Evolutionary conservation across 768 basidiomycete genomes (phyloP), one percentile per base, ranked within the genome.

Genomic region (Serendipita sp.): DNA sequence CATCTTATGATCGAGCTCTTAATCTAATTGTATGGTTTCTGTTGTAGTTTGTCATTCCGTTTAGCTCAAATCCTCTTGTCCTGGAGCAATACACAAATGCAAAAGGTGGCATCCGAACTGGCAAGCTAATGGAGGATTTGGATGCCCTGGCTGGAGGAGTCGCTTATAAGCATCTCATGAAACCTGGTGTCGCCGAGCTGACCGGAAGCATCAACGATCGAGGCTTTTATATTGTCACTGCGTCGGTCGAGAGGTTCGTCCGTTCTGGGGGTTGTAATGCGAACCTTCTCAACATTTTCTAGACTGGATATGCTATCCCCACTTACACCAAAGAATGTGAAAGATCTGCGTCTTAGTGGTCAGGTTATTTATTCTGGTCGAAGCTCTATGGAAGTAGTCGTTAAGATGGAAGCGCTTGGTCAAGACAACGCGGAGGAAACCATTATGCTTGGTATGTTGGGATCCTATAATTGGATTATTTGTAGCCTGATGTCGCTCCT

Each of bases 111-210:
- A 83, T 88, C 67, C 80, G 86, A 46, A 86, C 78, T 1, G 86
- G 87, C 67, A 85, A 83, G 75, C 74, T 89, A 32, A 84, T 88
- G 83, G 85, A 88, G 73, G 85, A 90, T 70, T 77, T 91, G 38
- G 89, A 92, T 71, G 88, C 87, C 2, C 76, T 91, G n/a, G 89
- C 89, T 3, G 89, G 89, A 35, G 86, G 86, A 2, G 88, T 91
- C 65, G 79, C 88, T 3, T 92, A 91, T 73, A 86, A 89, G 71
- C 89, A 91, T 73, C 78, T 89, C 79, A 79, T 88, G 3, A 86
- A 85, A 1, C 86, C 85, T 0, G 74, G 73, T 10, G 80, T 83
- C n/a, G 73, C 79, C 67, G 79, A 78, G 0, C 73, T 85, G 2
- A 63, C 69, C 72, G 81, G 81, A 45, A 75, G 76, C 63, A 76